Percentiles rank a stretch among this genome's conserved stretches.
These are phyloP conservation scores for Gastrolobium bilobum DNA, from an alignment of 306 rosid genomes.

Conservation along the genomic window DNA sequence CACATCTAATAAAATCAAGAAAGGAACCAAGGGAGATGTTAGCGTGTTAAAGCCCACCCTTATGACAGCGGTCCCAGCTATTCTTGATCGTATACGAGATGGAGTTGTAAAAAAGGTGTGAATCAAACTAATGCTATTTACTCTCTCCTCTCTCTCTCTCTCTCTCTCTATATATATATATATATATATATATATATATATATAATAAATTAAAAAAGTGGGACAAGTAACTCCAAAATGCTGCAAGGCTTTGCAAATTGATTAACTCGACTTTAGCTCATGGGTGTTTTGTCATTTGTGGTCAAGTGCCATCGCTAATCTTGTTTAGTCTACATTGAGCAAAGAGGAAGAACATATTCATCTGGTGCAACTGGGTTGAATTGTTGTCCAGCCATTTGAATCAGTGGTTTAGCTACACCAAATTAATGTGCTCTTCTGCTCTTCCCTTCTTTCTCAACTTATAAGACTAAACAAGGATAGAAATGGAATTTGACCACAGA, in stretches of 20 bases:
- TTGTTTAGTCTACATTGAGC: no score
- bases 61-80: conserved; percentile 92
- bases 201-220: not conserved
- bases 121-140: not conserved
- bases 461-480: not conserved
- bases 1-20: conserved; percentile 81
- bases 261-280: not conserved
- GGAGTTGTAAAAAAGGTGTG: conserved; percentile 84
- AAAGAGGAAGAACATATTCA: not conserved
- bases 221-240: not conserved
- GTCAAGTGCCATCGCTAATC: not conserved
- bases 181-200: no score
- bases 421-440: not conserved
- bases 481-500: not conserved
- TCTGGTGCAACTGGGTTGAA: not conserved
- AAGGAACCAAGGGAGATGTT: conserved; percentile 95
- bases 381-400: conserved; percentile 19
- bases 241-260: not conserved
- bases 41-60: conserved; percentile 79
- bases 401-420: not conserved
- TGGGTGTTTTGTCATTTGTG: not conserved
- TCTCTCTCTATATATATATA: no score
- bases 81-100: conserved; percentile 87
- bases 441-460: not conserved
- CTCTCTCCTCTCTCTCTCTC: no score